Evolutionary conservation across 345 rosid species (phyloP).

Genomic region (Salix caprea): DNA sequence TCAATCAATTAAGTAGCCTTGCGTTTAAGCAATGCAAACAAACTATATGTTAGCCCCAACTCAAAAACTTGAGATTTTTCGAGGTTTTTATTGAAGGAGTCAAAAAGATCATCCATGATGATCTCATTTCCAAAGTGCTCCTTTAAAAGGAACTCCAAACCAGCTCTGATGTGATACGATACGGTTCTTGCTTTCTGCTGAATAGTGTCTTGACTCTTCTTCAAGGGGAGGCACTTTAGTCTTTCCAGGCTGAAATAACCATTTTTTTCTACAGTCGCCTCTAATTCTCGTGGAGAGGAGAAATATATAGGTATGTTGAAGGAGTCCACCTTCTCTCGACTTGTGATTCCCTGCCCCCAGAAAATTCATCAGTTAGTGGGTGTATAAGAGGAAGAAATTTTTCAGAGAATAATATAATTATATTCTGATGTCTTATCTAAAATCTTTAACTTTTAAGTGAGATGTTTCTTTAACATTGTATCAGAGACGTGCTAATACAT

Average conservation of each 20-base stretch:
- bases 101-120: not conserved
- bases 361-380: too few species aligned
- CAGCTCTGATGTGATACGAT: not conserved
- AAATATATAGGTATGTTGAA: slow-evolving; percentile 9
- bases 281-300: not conserved
- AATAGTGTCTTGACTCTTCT: not conserved
- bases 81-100: not conserved
- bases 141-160: not conserved
- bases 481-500: too few species aligned
- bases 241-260: not conserved
- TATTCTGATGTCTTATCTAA: too few species aligned
- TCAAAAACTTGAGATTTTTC: not conserved
- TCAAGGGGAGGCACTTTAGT: not conserved
- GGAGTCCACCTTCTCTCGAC: not conserved
- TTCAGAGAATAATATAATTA: too few species aligned
- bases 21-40: not conserved
- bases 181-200: not conserved
- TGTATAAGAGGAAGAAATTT: too few species aligned
- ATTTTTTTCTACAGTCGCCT: not conserved
- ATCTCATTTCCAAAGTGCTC: slow-evolving; percentile 1
- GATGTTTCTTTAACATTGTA: too few species aligned
- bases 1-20: not conserved
- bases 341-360: not conserved
- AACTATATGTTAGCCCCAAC: not conserved
- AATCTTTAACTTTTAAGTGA: too few species aligned